Base-by-base conservation (phyloP, 1,139 yeast genomes). In the Hansenula sp. region DNA sequence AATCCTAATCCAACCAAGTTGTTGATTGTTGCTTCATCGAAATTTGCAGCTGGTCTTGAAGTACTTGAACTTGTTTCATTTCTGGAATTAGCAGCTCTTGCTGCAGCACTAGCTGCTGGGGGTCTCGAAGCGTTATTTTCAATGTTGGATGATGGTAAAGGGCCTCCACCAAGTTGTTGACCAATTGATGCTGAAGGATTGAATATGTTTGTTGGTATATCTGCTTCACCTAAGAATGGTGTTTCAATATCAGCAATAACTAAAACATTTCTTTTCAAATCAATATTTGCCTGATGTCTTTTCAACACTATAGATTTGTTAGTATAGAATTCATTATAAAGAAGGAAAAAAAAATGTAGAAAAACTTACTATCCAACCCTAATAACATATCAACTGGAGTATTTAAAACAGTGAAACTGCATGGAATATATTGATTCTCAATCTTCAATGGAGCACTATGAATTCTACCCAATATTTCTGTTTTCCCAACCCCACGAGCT, bases 401-500 rank as follows among this genome's bases (percentile, higher is more conserved):
- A 47, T 90, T 95, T 44, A 92, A 63, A 2, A 92, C 92, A 2
- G 81, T 78, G 57, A 92, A 86, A 21, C 92, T 77, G 55, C 96
- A 87, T 2, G 96, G 92, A 44, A 80, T 69, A 51, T 65, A 77
- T 16, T 71, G 69, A 30, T 76, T 67, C 17, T 88, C 96, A 29
- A 92, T 79, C 47, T 80, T 80, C 34, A 92, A 74, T 20, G 95
- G 96, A 0, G 89, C 95, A 51, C 89, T 82, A 59, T 92, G 97
- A 37, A 94, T 83, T 44, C 86, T 74, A 6, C 98, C 99, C 26
- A 79, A 62, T 41, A 88, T 86, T 47, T 76, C 73, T 33, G 86
- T 81, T 1, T 82, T 73, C 1, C 98, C 99, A 6, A 92, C 97
- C 28, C 98, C 99, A 47, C 77, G 68, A 2, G 96, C 97, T 52